These are phyloP conservation scores for Daedalea quercina DNA, from an alignment of 768 basidiomycete genomes.

Conservation along the genomic window DNA sequence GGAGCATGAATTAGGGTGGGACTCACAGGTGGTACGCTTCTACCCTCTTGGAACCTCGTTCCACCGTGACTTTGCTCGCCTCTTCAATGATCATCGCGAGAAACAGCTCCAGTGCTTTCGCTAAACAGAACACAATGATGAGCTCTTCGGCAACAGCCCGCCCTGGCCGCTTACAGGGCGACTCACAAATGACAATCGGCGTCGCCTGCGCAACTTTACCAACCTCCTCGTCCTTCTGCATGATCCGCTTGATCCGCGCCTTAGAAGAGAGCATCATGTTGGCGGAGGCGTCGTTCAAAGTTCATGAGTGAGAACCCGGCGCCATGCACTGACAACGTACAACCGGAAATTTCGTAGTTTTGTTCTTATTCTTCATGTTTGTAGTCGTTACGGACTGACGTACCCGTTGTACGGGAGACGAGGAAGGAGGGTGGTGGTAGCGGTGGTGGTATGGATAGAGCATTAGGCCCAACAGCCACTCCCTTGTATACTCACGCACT, in stretches of 20 bases:
- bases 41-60: slow-evolving; percentile 80
- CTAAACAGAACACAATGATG: slow-evolving; percentile 32
- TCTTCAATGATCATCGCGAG: slow-evolving; percentile 79
- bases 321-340: slow-evolving; percentile 38
- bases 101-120: slow-evolving; percentile 92
- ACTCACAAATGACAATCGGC: slow-evolving; percentile 92
- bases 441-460: too few species aligned
- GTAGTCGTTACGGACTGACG: not conserved
- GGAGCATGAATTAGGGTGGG: not conserved
- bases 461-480: too few species aligned
- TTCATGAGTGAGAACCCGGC: not conserved
- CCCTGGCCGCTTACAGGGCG: not conserved
- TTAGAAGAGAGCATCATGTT: slow-evolving; percentile 21
- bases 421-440: too few species aligned
- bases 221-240: slow-evolving; percentile 99
- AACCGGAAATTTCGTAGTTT: slow-evolving; percentile 87
- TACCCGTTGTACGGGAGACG: too few species aligned
- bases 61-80: slow-evolving; percentile 69
- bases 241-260: slow-evolving; percentile 99
- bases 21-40: slow-evolving; percentile 92
- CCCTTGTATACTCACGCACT: too few species aligned
- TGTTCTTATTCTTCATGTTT: slow-evolving; percentile 89
- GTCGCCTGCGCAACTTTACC: slow-evolving; percentile 97
- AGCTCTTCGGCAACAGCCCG: not conserved
- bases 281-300: not conserved